Percentiles rank a stretch among this genome's conserved stretches.
phyloP scores from a whole-genome alignment of 176 grass and related monocot species.

The Tuctoria greenei region DNA sequence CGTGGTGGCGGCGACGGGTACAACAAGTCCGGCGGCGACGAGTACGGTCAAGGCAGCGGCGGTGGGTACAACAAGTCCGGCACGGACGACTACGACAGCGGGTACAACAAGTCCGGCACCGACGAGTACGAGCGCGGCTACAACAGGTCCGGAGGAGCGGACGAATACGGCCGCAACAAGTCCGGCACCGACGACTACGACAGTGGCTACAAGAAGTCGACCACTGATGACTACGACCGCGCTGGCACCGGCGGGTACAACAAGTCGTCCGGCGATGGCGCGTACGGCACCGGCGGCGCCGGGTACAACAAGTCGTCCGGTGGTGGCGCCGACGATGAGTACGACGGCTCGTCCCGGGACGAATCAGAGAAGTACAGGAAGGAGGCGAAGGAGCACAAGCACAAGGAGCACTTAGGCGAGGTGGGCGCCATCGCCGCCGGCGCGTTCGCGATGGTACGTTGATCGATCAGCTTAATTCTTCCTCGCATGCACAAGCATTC shows the following conservation, averaged over 20 bases:
- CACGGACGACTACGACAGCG: neutral
- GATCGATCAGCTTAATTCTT: neutral
- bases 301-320: neutral
- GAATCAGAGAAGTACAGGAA: slow-evolving; percentile 52
- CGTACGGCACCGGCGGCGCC: neutral
- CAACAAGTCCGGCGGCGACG: neutral
- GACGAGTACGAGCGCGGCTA: neutral
- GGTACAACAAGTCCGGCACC: slow-evolving; percentile 3
- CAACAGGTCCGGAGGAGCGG: neutral
- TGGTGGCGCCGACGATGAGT: neutral
- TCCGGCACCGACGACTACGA: neutral
- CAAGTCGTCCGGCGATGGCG: neutral
- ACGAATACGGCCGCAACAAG: neutral
- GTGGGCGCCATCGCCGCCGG: slow-evolving; percentile 59
- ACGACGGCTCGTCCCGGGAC: neutral
- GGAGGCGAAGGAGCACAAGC: slow-evolving; percentile 77
- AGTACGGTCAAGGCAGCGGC: neutral
- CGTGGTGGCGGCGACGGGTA: neutral
- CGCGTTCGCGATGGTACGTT: slow-evolving; percentile 65
- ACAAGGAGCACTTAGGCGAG: slow-evolving; percentile 75
- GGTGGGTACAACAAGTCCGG: slow-evolving; percentile 6
- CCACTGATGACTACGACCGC: neutral
- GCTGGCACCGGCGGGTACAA: neutral
- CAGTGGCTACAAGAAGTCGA: slow-evolving; percentile 13
- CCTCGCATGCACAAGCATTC: too few species aligned